Conservation (phyloP, 208 protist genomes). For the Leishmania gerbilli region DNA sequence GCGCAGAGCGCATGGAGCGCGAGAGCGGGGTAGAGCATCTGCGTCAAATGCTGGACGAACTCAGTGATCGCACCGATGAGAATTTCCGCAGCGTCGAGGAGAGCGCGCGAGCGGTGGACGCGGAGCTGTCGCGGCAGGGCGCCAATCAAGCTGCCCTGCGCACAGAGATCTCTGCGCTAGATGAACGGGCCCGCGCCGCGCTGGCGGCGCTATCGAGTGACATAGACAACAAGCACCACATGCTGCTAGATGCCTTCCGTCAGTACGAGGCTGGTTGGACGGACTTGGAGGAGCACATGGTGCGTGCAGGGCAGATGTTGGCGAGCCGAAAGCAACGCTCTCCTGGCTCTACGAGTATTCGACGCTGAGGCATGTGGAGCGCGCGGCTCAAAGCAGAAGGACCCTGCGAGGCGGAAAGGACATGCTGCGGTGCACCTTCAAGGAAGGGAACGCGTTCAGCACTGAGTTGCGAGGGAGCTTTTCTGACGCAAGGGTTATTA, state of each 20-base stretch:
- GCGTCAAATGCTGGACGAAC: slow-evolving; percentile 66
- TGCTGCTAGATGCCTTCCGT: slow-evolving; percentile 60
- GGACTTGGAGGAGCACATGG: slow-evolving; percentile 81
- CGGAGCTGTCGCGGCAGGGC: slow-evolving; percentile 57
- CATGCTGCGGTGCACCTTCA: not conserved
- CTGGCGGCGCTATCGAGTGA: slow-evolving; percentile 51
- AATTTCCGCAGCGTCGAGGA: slow-evolving; percentile 85
- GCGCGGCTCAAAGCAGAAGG: not conserved
- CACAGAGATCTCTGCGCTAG: slow-evolving; percentile 38
- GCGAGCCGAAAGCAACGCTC: slow-evolving; percentile 38
- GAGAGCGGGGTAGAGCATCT: slow-evolving; percentile 54
- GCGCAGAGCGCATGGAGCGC: slow-evolving; percentile 42
- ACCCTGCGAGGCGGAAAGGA: not conserved
- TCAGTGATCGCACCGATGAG: slow-evolving; percentile 82
- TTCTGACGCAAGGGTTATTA: not conserved
- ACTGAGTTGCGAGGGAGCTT: not conserved
- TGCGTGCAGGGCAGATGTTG: slow-evolving; percentile 72
- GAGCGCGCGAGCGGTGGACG: slow-evolving; percentile 73
- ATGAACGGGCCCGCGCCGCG: slow-evolving; percentile 43
- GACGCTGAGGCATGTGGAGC: slow-evolving; percentile 8
- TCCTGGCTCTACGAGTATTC: slow-evolving; percentile 13
- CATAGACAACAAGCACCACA: slow-evolving; percentile 62
- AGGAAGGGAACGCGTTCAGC: not conserved
- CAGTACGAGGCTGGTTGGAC: slow-evolving; percentile 66
- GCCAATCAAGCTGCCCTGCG: slow-evolving; percentile 43